Base-by-base conservation (phyloP, 139 green algal species). In the Tetraselmis striata region DNA sequence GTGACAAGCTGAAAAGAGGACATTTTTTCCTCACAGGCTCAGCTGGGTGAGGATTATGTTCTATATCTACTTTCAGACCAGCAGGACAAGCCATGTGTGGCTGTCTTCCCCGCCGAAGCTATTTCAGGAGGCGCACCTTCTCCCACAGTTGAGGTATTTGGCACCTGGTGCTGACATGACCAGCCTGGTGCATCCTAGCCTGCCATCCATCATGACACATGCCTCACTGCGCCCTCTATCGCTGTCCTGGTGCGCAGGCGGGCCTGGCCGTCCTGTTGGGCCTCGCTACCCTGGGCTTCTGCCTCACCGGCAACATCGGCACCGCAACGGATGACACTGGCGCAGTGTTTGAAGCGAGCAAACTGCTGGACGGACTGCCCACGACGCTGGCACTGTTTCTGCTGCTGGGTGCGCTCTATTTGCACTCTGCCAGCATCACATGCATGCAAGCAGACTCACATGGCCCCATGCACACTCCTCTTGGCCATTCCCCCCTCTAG, bases 51-150 rank as follows among this genome's bases (percentile, higher is more conserved):
- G 25, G 77, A 86, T 2, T 96, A 94, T 80, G 76, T 87, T 75
- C 81, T 96, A 1, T 96, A 92, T 84, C 87, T 96, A 45, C 78
- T 96, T 27, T 77, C 94, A 75, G 88, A 96, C 80, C 86, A 89
- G 79, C 86, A 95, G 28, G 92, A 94, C 81, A 91, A 91, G 85
- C 90, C 92, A 76, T 91, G 90, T 27, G 87, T 85, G 2, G 87
- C 92, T 29, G 86, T 96, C 32, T 78, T 95, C 81, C 91, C 91
- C 24, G 30, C 79, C 32, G 84, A 29, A 75, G 0, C 0, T n/a
- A 18, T 67, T 5, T 67, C 45, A 25, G 45, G 45, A 67, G 18
- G 18, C 18, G 45, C 45, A 18, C 45, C 45, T 18, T 67, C 45
- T 18, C 45, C 45, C 45, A 18, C 45, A 5, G 45, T 67, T 18